Evolutionary conservation across 75 land plant species (phyloP), one percentile per base, ranked within the genome.

Genomic region (Selaginella moellendorffii): DNA sequence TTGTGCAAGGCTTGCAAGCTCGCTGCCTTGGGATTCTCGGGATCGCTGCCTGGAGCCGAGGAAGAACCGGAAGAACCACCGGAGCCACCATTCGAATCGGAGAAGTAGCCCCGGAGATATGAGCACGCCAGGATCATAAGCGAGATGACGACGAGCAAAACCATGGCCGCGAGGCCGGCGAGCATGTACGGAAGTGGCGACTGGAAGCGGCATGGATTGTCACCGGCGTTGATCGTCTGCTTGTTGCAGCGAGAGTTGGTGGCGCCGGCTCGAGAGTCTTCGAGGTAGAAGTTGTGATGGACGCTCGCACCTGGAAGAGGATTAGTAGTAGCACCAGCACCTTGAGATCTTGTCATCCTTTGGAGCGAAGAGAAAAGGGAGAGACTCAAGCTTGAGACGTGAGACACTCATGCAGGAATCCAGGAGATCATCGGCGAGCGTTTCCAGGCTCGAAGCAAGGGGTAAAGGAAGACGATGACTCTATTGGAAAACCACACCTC

Each of bases 151-250:
- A 56, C 59, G 23, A 56, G 59, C n/a, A 56, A 19, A 21, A 56
- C 25, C 59, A 56, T 56, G 2, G 59, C 59, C 21, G 23, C 59
- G 8, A 46, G 24, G 21, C 59, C 59, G 8, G 59, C 59, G 5
- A 56, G 19, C 59, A 56, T 56, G 24, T 56, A 56, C 5, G 59
- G 59, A 19, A 56, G 59, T 21, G 59, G 59, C 2, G 59, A 56
- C 24, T 56, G 59, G 46, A 5, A 5, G 9, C 8, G 23, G n/a
- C 59, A 56, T 56, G 59, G 59, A 56, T 56, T 56, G 21, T 25
- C 59, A 2, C 59, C 59, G 59, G 21, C 24, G 24, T 56, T 56
- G 8, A 56, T 56, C n/a, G 59, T 56, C 25, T 56, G 59, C 25
- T 21, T 19, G 21, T 56, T 56, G 59, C 59, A 56, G n/a, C n/a